Percentiles rank a stretch among this genome's conserved stretches.
These are phyloP conservation scores for Boletellus ananiceps DNA, from an alignment of 768 basidiomycete genomes.

Conservation along the genomic window DNA sequence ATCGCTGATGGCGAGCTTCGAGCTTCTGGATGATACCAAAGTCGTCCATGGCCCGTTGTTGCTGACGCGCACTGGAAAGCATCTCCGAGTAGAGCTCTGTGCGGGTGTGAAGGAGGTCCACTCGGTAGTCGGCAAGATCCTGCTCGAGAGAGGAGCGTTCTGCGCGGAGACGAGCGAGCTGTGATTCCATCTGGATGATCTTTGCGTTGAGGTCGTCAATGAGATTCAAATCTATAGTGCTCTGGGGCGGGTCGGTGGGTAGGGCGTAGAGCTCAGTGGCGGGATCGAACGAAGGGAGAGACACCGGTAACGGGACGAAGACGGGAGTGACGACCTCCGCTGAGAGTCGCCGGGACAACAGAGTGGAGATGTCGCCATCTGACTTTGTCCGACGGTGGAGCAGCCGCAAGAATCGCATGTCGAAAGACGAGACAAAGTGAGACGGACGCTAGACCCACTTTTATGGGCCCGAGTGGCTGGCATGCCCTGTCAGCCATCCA, in stretches of 20 bases:
- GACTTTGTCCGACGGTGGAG: conserved; percentile 48
- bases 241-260: neutral
- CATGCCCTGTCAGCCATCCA: conserved; percentile 13
- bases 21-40: conserved; percentile 26
- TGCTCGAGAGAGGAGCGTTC: conserved; percentile 20
- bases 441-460: neutral
- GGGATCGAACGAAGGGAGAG: conserved; percentile 26
- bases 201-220: conserved; percentile 3
- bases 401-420: conserved; percentile 46
- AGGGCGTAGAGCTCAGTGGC: conserved; percentile 17
- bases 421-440: neutral
- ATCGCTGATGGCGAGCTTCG: conserved; percentile 21
- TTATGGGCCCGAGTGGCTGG: conserved; percentile 22
- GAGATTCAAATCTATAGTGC: neutral
- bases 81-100: conserved; percentile 29
- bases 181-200: conserved; percentile 12
- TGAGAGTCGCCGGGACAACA: conserved; percentile 8
- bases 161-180: conserved; percentile 10
- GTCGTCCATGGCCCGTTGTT: conserved; percentile 22
- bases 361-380: conserved; percentile 34
- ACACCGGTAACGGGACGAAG: conserved; percentile 19
- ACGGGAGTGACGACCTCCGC: conserved; percentile 13
- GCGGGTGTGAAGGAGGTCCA: conserved; percentile 27
- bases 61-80: conserved; percentile 23
- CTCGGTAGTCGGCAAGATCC: conserved; percentile 26